Evolutionary conservation across 2,329 filamentous ascomycete genomes (phyloP).

Genomic region (Dactylellina haptotyla): DNA sequence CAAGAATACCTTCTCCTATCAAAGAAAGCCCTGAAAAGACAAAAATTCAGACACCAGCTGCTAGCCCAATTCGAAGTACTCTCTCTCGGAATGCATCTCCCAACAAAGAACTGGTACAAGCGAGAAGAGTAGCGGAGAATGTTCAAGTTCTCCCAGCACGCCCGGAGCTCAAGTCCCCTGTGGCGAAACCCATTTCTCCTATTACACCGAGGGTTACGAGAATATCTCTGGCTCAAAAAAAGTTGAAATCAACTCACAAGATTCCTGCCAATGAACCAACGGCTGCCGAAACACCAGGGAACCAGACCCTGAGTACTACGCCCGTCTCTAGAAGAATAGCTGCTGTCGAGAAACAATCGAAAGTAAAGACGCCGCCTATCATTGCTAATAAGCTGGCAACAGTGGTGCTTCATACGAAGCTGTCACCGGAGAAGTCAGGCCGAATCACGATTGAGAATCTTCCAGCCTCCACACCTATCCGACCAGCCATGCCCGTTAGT

Average conservation of each 20-base stretch:
- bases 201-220: not conserved
- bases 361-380: not conserved
- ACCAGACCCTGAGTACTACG: not conserved
- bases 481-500: conserved; percentile 1
- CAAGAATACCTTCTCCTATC: conserved; percentile 9
- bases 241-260: conserved; percentile 4
- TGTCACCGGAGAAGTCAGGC: not conserved
- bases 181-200: not conserved
- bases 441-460: not conserved
- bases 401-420: not conserved
- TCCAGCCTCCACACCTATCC: not conserved
- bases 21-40: not conserved
- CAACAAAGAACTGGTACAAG: too few relatives aligned
- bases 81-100: not conserved
- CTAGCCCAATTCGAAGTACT: not conserved
- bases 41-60: not conserved
- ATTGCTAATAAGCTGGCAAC: not conserved
- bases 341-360: conserved; percentile 4
- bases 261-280: not conserved
- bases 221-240: not conserved
- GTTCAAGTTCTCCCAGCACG: not conserved
- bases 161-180: not conserved
- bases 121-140: too few relatives aligned
- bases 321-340: conserved; percentile 9
- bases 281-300: not conserved